These are phyloP conservation scores for Pueraria montana DNA, from an alignment of 306 rosid species.

Conservation along the genomic window DNA sequence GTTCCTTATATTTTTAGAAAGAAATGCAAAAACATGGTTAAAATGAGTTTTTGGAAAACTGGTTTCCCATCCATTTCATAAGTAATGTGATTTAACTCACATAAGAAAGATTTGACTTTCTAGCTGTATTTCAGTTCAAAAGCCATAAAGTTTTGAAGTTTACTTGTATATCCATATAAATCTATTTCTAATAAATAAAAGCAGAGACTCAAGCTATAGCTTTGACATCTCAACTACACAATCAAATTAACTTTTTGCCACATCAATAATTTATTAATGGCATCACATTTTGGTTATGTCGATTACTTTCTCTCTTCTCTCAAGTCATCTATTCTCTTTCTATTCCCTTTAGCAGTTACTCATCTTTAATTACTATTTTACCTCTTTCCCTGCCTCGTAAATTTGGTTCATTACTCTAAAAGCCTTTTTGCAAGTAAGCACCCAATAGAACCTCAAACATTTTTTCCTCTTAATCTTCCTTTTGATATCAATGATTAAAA, in stretches of 20 bases:
- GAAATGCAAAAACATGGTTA: background rate
- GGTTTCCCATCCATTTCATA: background rate
- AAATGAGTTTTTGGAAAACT: constrained; percentile 12
- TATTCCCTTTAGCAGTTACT: no score
- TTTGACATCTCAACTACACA: background rate
- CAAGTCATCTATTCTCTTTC: no score
- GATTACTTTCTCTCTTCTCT: background rate
- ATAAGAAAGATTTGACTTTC: background rate
- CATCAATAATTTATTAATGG: background rate
- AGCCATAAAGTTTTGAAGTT: background rate
- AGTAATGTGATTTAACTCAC: background rate
- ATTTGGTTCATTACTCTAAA: no score
- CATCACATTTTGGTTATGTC: background rate
- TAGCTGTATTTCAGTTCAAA: constrained; percentile 14
- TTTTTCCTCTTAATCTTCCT: no score
- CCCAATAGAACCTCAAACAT: no score
- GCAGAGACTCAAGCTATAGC: background rate
- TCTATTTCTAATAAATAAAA: no score
- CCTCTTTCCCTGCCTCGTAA: no score
- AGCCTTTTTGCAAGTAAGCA: no score
- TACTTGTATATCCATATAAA: background rate
- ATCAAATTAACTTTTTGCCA: background rate
- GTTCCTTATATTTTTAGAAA: background rate
- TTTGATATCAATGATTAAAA: background rate
- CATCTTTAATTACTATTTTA: no score